Conservation (phyloP, 2,329 filamentous ascomycete species). For the Colletotrichum eremochloae region DNA sequence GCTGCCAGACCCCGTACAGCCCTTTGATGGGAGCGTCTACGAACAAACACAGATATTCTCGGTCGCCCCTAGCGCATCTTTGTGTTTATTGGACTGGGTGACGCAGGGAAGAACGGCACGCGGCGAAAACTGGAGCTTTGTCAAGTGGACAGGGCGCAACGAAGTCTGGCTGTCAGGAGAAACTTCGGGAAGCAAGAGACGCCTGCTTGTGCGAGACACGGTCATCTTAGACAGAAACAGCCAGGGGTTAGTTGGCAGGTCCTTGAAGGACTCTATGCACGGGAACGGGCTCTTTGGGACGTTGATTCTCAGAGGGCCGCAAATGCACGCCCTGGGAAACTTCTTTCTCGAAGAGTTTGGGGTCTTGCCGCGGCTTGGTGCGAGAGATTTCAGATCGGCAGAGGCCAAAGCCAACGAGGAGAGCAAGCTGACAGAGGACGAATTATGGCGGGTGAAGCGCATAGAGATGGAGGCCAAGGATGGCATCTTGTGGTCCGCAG, state of each 20-base stretch:
- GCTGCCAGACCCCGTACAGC: slow-evolving; percentile 93
- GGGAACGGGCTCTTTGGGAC: slow-evolving; percentile 85
- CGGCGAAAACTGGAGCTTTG: slow-evolving; percentile 90
- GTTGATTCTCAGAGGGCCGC: slow-evolving; percentile 81
- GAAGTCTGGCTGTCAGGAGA: slow-evolving; percentile 77
- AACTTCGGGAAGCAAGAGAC: slow-evolving; percentile 54
- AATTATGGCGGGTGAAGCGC: slow-evolving; percentile 68
- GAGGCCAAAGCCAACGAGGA: slow-evolving; percentile 60
- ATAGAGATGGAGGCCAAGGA: slow-evolving; percentile 69
- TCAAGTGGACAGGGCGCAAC: slow-evolving; percentile 84
- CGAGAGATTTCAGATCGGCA: slow-evolving; percentile 77
- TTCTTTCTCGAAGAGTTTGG: slow-evolving; percentile 87
- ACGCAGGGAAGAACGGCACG: slow-evolving; percentile 86
- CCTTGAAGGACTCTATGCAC: slow-evolving; percentile 75
- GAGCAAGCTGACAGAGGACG: slow-evolving; percentile 55
- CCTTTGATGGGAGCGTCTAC: slow-evolving; percentile 87
- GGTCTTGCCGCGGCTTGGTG: slow-evolving; percentile 83
- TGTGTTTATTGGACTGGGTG: slow-evolving; percentile 95
- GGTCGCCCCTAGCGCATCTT: slow-evolving; percentile 66
- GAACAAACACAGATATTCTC: slow-evolving; percentile 86
- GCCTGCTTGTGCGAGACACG: slow-evolving; percentile 87
- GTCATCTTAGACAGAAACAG: slow-evolving; percentile 76
- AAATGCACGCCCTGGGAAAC: slow-evolving; percentile 74
- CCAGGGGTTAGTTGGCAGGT: slow-evolving; percentile 52
- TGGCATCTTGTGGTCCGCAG: slow-evolving; percentile 84